Percentiles rank a stretch among this genome's conserved stretches.
phyloP scores from a whole-genome alignment of 345 rosid genomes.

The Ceriops zippeliana region DNA sequence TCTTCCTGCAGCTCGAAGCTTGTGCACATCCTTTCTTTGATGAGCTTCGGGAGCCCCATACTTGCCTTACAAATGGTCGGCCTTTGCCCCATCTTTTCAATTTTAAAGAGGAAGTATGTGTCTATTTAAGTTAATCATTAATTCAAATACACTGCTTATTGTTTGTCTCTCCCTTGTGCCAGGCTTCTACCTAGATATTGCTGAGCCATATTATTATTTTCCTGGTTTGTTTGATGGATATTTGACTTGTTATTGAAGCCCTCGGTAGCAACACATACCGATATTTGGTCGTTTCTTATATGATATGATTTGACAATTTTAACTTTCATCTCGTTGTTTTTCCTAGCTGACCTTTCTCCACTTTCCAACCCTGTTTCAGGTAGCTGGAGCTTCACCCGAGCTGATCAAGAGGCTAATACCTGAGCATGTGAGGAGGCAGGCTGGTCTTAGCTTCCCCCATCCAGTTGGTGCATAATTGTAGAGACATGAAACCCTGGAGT shows the following conservation, averaged over 20 bases:
- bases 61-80: conserved; percentile 69
- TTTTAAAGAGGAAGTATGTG: conserved; percentile 64
- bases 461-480: conserved; percentile 34
- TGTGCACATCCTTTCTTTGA: conserved; percentile 77
- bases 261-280: background rate
- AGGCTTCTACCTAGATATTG: background rate
- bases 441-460: conserved; percentile 34
- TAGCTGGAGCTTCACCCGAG: conserved; percentile 64
- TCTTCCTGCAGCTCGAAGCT: conserved; percentile 61
- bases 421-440: conserved; percentile 53
- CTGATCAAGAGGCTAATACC: conserved; percentile 68
- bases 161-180: too few relatives aligned
- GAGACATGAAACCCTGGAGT: background rate
- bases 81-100: conserved; percentile 64
- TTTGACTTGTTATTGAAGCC: background rate
- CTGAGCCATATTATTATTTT: background rate
- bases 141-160: too few relatives aligned
- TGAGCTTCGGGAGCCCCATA: conserved; percentile 76
- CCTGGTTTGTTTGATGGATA: background rate
- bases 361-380: conserved; percentile 29
- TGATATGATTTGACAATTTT: background rate
- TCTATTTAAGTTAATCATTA: too few relatives aligned
- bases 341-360: background rate
- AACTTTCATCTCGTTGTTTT: background rate
- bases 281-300: background rate